phyloP scores from a whole-genome alignment of 345 rosid species.

The Cochlearia excelsa region DNA sequence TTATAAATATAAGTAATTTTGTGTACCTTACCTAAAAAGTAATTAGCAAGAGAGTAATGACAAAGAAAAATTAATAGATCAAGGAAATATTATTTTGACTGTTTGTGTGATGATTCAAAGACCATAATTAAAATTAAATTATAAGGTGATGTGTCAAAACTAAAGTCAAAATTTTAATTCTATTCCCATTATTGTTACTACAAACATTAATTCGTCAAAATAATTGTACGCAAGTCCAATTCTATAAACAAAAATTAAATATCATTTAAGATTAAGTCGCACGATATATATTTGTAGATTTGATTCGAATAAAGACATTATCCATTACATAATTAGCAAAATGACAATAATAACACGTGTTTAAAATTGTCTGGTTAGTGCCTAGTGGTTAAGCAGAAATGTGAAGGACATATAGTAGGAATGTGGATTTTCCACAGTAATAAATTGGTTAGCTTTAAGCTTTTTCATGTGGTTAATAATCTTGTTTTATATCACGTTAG shows the following conservation, averaged over 20 bases:
- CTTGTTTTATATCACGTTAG: slow-evolving; percentile 14
- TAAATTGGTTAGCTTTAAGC: background rate
- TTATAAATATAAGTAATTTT: background rate
- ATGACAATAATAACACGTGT: background rate
- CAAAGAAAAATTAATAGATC: background rate
- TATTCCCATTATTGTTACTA: too few relatives aligned
- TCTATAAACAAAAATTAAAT: too few relatives aligned
- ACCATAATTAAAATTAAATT: background rate
- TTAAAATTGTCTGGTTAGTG: background rate
- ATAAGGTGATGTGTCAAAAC: background rate
- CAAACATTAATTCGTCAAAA: too few relatives aligned
- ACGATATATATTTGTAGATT: too few relatives aligned
- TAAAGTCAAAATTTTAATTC: too few relatives aligned
- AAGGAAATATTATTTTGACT: background rate
- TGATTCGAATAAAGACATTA: background rate
- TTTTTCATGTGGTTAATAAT: background rate
- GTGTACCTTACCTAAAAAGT: background rate
- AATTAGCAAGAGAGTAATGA: background rate
- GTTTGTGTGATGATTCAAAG: slow-evolving; percentile 1
- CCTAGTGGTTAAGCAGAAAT: background rate
- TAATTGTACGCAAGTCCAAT: too few relatives aligned
- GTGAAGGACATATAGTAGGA: slow-evolving; percentile 1
- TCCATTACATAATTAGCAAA: background rate
- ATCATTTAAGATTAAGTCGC: too few relatives aligned
- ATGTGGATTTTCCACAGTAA: slow-evolving; percentile 2